Conservation (phyloP, 2,329 filamentous ascomycete species). For the Xylaria sp. region DNA sequence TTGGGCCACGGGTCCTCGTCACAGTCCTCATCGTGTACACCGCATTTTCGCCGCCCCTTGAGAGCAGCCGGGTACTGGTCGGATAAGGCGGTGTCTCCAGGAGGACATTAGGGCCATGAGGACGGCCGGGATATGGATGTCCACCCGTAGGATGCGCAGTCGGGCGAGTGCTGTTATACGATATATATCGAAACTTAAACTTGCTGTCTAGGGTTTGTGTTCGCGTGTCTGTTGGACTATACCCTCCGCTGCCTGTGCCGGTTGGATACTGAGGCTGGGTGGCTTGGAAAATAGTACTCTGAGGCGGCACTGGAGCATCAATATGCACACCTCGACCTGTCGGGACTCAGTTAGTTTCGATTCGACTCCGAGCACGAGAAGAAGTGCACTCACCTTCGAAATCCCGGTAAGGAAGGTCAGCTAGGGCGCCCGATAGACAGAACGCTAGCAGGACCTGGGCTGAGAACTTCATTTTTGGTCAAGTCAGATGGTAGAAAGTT, state of each 20-base stretch:
- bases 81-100: neutral
- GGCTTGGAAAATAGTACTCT: neutral
- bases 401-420: neutral
- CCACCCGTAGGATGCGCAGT: neutral
- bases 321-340: neutral
- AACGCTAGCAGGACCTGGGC: neutral
- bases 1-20: neutral
- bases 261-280: neutral
- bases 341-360: neutral
- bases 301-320: neutral
- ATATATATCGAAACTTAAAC: neutral
- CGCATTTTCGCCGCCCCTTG: neutral
- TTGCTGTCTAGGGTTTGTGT: neutral
- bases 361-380: neutral
- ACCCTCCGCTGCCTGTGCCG: neutral
- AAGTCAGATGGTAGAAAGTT: too few relatives aligned
- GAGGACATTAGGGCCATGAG: neutral
- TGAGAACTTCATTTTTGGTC: slow-evolving; percentile 9
- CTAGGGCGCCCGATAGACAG: slow-evolving; percentile 1
- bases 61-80: neutral
- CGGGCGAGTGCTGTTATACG: neutral
- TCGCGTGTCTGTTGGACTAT: neutral
- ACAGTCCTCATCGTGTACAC: neutral
- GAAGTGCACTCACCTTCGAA: neutral
- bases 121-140: neutral